phyloP scores from a whole-genome alignment of 2,329 filamentous ascomycete species.

The Escovopsis weberi region DNA sequence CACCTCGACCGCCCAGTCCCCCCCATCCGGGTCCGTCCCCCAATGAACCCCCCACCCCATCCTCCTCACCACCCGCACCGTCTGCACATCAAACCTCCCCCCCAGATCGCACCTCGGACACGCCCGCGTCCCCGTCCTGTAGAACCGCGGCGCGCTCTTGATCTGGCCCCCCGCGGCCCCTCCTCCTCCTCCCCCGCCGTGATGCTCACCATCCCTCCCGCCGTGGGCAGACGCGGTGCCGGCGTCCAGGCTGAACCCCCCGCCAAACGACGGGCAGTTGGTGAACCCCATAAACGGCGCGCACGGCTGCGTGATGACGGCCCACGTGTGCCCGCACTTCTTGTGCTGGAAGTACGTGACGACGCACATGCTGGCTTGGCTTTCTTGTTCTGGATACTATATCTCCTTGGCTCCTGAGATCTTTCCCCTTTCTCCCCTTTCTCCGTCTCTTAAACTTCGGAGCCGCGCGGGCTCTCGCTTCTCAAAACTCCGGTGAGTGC shows the following conservation, averaged over 20 bases:
- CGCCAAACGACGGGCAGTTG: constrained; percentile 28
- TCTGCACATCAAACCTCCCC: constrained; percentile 32
- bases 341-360: constrained; percentile 34
- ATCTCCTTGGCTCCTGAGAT: background rate
- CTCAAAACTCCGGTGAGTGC: background rate
- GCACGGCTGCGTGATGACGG: constrained; percentile 32
- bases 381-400: background rate
- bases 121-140: constrained; percentile 20
- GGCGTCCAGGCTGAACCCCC: too few species aligned
- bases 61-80: constrained; percentile 28
- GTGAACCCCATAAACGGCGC: constrained; percentile 34
- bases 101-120: constrained; percentile 28
- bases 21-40: constrained; percentile 29
- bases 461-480: background rate
- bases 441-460: background rate
- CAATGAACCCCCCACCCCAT: constrained; percentile 31
- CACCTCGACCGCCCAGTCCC: constrained; percentile 23
- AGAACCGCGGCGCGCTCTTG: constrained; percentile 21
- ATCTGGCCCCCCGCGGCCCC: constrained; percentile 16
- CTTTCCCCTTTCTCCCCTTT: background rate
- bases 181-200: too few species aligned
- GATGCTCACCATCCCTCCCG: too few species aligned
- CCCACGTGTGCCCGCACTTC: constrained; percentile 38
- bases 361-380: constrained; percentile 26
- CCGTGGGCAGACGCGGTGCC: too few species aligned